Evolutionary conservation across 2,329 filamentous ascomycete genomes (phyloP), one percentile per base, ranked within the genome.

Genomic region (Sporothrix curviconia): DNA sequence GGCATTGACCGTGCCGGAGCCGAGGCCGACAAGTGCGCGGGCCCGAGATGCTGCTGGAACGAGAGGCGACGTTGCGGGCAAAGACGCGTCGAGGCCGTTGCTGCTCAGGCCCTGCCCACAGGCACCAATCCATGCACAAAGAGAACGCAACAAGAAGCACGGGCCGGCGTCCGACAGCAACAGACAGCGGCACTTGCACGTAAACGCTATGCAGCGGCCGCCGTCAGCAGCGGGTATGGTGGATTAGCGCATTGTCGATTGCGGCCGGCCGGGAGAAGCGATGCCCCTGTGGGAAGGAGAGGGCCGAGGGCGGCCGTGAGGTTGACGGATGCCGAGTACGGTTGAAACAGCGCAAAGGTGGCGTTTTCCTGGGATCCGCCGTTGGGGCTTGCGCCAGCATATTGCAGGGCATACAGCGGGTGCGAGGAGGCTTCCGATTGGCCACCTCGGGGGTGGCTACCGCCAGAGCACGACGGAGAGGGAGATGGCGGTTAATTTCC

Each of bases 151-250:
- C 7, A 74, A 63, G 15, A 73, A 60, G 4, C n/a, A 73, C 66
- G 1, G 70, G 71, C 2, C 71, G 66, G 12, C 71, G 68, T 6
- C 71, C 71, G 28, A 72, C 62, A 43, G 65, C 70, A 14, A 68
- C 69, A 1, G 70, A 71, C n/a, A 74, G 63, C 8, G 71, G 71
- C 1, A 73, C 66, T n/a, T 72, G 67, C n/a, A 72, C 52, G 59
- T 70, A 71, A 28, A 66, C 68, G 4, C n/a, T n/a, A n/a, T n/a
- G 70, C 67, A 12, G 68, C 63, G 15, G 71, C 71, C 52, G 71
- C 71, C 54, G 68, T 66, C 19, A 73, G 58, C 17, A 72, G 60
- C 22, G 71, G 71, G 4, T 71, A 61, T 1, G 70, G n/a, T n/a
- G n/a, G n/a, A n/a, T n/a, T n/a, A n/a, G n/a, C n/a, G n/a, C n/a